These are phyloP conservation scores for Aspergillus aculeatinus DNA, from an alignment of 2,329 filamentous ascomycete genomes.

Conservation along the genomic window DNA sequence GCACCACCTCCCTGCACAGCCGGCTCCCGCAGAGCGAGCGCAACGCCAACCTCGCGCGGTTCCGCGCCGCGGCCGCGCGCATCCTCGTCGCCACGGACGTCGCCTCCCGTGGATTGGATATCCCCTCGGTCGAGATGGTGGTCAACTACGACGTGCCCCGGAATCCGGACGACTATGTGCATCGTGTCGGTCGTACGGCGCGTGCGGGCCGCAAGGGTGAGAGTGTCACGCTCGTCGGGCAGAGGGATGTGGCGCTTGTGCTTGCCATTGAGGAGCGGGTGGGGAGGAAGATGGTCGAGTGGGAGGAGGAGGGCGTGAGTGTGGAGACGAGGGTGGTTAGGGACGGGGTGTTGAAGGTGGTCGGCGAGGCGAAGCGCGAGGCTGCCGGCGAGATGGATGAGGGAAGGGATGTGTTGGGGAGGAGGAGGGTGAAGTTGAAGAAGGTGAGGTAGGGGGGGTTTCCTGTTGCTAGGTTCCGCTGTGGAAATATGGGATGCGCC, in stretches of 20 bases:
- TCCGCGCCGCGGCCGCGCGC: conserved; percentile 83
- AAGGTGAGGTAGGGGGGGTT: conserved; percentile 34
- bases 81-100: conserved; percentile 95
- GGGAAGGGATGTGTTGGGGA: conserved; percentile 86
- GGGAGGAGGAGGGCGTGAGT: conserved; percentile 87
- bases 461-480: not conserved
- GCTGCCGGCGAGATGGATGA: conserved; percentile 89
- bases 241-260: conserved; percentile 88
- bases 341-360: conserved; percentile 75
- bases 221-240: conserved; percentile 83
- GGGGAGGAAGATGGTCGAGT: conserved; percentile 73
- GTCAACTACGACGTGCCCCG: conserved; percentile 94
- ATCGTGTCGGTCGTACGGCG: conserved; percentile 91
- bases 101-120: conserved; percentile 89
- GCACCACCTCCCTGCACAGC: conserved; percentile 88
- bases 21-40: conserved; percentile 80
- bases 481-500: no score
- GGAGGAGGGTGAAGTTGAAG: conserved; percentile 56
- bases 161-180: conserved; percentile 97
- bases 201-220: conserved; percentile 83
- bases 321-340: conserved; percentile 85
- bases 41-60: conserved; percentile 82
- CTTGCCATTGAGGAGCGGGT: conserved; percentile 85
- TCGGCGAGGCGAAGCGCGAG: conserved; percentile 94
- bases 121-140: conserved; percentile 85